Conservation (phyloP, 2,329 filamentous ascomycete species). For the Zymoseptoria ardabiliae region DNA sequence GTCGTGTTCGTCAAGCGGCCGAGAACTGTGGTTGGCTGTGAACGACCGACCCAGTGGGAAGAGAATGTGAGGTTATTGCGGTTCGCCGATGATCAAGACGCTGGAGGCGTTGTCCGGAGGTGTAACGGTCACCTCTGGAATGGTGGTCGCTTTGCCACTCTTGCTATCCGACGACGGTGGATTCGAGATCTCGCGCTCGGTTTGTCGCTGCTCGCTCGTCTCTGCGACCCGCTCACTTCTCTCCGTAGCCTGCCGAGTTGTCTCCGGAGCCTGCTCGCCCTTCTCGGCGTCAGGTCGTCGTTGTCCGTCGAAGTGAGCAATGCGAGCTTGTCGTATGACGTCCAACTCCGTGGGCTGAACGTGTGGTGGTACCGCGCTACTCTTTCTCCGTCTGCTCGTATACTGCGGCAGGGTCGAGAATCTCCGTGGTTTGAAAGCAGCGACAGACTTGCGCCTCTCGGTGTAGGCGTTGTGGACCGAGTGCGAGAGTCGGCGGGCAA, state of each 20-base stretch:
- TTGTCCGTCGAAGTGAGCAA: background rate
- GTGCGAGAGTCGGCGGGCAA: background rate
- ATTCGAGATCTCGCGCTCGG: background rate
- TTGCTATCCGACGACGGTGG: background rate
- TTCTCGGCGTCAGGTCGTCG: background rate
- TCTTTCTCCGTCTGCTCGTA: background rate
- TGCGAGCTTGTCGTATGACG: background rate
- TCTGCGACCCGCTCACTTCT: background rate
- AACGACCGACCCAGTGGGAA: background rate
- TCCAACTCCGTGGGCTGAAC: background rate
- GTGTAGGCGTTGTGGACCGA: background rate
- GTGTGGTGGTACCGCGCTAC: background rate
- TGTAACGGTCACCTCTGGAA: background rate
- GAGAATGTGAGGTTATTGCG: background rate
- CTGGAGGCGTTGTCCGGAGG: background rate
- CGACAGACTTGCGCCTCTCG: background rate
- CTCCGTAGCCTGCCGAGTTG: background rate
- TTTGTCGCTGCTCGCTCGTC: background rate
- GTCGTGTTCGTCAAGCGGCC: no score
- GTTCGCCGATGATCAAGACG: background rate
- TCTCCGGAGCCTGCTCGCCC: background rate
- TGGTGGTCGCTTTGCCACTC: background rate
- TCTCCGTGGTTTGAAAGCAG: background rate
- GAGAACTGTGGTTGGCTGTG: background rate
- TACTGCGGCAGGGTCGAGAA: background rate